Evolutionary conservation across 148 eudicot genomes (phyloP), one percentile per base, ranked within the genome.

Genomic region (Talinum fruticosum): DNA sequence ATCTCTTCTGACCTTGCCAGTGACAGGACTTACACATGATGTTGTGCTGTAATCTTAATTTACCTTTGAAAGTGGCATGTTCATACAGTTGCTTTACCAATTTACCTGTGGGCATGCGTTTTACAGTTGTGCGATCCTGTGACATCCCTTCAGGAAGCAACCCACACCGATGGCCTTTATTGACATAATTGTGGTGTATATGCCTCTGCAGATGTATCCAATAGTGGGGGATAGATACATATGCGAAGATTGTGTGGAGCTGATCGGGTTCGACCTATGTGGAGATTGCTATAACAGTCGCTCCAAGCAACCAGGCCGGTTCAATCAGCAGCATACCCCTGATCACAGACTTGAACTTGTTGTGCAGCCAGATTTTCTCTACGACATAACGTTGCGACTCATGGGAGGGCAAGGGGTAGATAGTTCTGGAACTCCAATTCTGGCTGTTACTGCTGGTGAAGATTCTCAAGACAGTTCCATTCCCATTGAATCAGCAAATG

Each of bases 251-350:
- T 92, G 97, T 74, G 77, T 69, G 47, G 97, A 92, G 79, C 32
- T 0, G 32, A 80, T 89, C 1, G 97, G 97, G 12, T 92, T 90
- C 61, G 93, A 92, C 86, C 91, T 92, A 38, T 92, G 97, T 68
- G 97, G 84, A 78, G 83, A 84, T 38, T 92, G 97, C 82, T 90
- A 92, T 80, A 83, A 83, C 36, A 85, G 87, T 37, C 73, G 81
- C 34, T 89, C 93, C 74, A 89, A 90, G 77, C 90, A 84, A 71
- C 97, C 93, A 2, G 93, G 97, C 36, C 87, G 95, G 61, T 93
- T 90, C 69, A 92, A 88, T 78, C 97, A 92, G 85, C 91, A 86
- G 83, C 97, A 92, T 79, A 89, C 90, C 30, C 73, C 84, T 29
- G 91, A 90, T 4, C 97, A 92, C 82, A 78, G 71, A 66, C 82